These are phyloP conservation scores for Psilocybe mexicana DNA, from an alignment of 1,284 basidiomycete species.

Conservation along the genomic window DNA sequence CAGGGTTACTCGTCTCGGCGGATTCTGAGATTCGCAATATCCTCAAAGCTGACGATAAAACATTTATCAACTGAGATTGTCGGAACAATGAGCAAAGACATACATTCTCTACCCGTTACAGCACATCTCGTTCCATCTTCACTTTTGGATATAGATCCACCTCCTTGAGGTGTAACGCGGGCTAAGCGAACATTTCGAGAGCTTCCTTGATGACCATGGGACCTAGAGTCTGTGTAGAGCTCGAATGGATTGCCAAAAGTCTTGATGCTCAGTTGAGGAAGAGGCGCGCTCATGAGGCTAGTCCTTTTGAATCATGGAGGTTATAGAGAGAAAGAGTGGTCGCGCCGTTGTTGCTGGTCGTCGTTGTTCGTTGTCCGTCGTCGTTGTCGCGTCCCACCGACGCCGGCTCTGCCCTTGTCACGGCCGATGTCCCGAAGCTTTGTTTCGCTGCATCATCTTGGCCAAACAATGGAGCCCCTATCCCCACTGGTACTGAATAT, in stretches of 20 bases:
- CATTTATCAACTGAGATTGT: neutral
- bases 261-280: constrained; percentile 26
- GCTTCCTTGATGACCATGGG: constrained; percentile 39
- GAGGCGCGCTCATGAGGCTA: constrained; percentile 19
- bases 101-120: constrained; percentile 72
- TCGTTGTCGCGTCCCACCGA: too few species aligned
- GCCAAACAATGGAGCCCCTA: too few species aligned
- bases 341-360: neutral
- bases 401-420: too few species aligned
- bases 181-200: constrained; percentile 56
- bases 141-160: constrained; percentile 64
- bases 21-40: constrained; percentile 59
- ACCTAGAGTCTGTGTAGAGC: constrained; percentile 41
- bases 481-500: too few species aligned
- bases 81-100: neutral
- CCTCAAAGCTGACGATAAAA: constrained; percentile 53
- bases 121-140: constrained; percentile 67
- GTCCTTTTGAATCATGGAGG: neutral
- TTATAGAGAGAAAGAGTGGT: neutral
- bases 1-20: constrained; percentile 36
- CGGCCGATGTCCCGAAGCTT: too few species aligned
- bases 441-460: too few species aligned
- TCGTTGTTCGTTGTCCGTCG: neutral
- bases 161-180: constrained; percentile 56
- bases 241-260: constrained; percentile 25